phyloP scores from a whole-genome alignment of 2,329 filamentous ascomycete species.

The Gliomastix tumulicola region DNA sequence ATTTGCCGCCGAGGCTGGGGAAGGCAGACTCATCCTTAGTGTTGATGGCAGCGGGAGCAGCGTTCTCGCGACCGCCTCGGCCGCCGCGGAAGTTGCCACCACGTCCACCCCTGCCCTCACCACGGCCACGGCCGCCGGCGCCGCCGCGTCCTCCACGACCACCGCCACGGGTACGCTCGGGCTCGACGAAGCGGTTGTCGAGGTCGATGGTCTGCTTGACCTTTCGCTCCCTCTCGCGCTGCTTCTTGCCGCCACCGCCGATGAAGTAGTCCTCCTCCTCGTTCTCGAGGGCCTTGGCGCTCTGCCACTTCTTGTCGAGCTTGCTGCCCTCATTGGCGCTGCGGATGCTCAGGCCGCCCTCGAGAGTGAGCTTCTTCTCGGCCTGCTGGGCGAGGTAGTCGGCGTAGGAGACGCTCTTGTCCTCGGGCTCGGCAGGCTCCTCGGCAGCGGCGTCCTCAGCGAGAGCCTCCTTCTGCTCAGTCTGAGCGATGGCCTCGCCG shows the following conservation, averaged over 20 bases:
- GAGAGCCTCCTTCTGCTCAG: slow-evolving; percentile 68
- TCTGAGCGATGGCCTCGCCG: slow-evolving; percentile 80
- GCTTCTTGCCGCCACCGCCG: slow-evolving; percentile 66
- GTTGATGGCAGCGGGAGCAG: slow-evolving; percentile 44
- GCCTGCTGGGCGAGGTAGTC: slow-evolving; percentile 73
- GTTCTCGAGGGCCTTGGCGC: slow-evolving; percentile 66
- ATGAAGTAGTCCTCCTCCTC: slow-evolving; percentile 72
- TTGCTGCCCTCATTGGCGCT: slow-evolving; percentile 89
- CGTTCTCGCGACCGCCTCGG: slow-evolving; percentile 30
- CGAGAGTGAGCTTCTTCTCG: slow-evolving; percentile 70
- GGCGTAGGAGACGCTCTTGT: slow-evolving; percentile 84
- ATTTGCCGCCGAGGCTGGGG: slow-evolving; percentile 53
- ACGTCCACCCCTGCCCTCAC: slow-evolving; percentile 38
- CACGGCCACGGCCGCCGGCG: slow-evolving; percentile 40
- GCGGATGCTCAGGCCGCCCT: slow-evolving; percentile 61
- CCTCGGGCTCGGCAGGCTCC: slow-evolving; percentile 59
- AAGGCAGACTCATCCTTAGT: slow-evolving; percentile 51
- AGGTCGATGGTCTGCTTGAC: slow-evolving; percentile 86
- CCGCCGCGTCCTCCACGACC: slow-evolving; percentile 47
- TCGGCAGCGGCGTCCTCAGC: slow-evolving; percentile 40
- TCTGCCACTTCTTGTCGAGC: slow-evolving; percentile 86
- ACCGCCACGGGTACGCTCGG: slow-evolving; percentile 48
- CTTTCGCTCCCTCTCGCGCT: slow-evolving; percentile 84
- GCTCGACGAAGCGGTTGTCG: slow-evolving; percentile 75
- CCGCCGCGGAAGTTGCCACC: slow-evolving; percentile 41